Evolutionary conservation across 208 protist genomes (phyloP), one percentile per base, ranked within the genome.

Genomic region (Porcisia hertigi): DNA sequence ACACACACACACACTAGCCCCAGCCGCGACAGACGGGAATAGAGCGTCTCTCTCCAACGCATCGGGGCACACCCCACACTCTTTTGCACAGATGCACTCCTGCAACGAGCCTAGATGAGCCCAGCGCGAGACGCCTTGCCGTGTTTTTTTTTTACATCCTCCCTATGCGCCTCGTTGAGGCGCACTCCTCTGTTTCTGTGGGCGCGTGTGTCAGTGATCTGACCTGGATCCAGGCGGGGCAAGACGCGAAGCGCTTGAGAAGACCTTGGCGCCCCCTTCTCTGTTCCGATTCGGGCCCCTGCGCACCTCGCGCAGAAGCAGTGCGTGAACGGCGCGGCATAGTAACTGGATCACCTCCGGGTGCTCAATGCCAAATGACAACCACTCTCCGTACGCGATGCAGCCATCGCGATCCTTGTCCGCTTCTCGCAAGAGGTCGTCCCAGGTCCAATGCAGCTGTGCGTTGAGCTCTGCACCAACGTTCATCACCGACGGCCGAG

Each of bases 381-480:
- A 71, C 88, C 91, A 93, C 54, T 93, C 88, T 41, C 77, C 47
- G 75, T 84, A 92, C 36, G 74, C 62, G 63, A 93, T 78, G 71
- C 85, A 77, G 16, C 80, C 83, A 58, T 90, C 87, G 23, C 87
- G 62, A 58, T 92, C 85, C 47, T 59, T 45, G 72, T 93, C 91
- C 4, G 91, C 88, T 49, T 62, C 60, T n/a, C 75, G 81, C 47
- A 93, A 30, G 23, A 93, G 58, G 39, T 78, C 79, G 57, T 89
- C 66, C 59, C 80, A 80, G 41, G 64, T 47, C 52, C 70, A 67
- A 39, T 76, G 45, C 62, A 71, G 70, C 39, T 36, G 62, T 11
- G 64, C 23, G 6, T 39, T 9, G 7, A 79, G 82, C 39, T 73
- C 62, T 25, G 72, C 60, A n/a, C 73, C 67, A 49, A 78, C 45